Base-by-base conservation (phyloP, 192 early-diverging fungal genomes). In the Entomortierella beljakovae region DNA sequence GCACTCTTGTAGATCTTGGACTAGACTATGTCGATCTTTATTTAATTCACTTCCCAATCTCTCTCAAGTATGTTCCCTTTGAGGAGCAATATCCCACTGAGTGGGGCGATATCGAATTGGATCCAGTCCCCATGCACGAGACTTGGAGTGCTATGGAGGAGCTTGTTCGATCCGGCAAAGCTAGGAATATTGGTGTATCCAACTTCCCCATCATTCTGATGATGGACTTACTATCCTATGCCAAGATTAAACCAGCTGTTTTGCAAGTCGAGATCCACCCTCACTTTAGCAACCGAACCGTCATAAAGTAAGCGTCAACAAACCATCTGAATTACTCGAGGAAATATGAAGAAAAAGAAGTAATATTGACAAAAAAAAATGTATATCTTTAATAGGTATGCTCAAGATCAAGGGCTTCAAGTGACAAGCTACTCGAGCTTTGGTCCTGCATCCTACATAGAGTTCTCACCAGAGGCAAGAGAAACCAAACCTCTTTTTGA, bases 201-300 rank as follows among this genome's bases (percentile, higher is more conserved):
- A 95, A 95, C 83, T 90, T 89, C 46, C 54, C 74, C 55, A 74
- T 84, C 26, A 31, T 66, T 59, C 54, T 84, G 57, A 68, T 91
- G 54, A 79, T 89, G 82, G 83, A 91, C 33, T 40, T 94, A 11
- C 56, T 93, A 28, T 82, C 77, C 0, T 83, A 84, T 56, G 85
- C 86, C 43, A 70, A 80, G 33, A 85, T 92, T 65, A 87, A 85
- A 64, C 94, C 94, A 46, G 86, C 86, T 13, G 90, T 91, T 53
- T 79, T 90, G 55, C 93, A 95, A 83, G 80, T 94, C 32, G 94
- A 95, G 73, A 67, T 90, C 11, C 91, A 92, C 74, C 91, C 91
- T 42, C 94, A 91, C 71, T 83, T 93, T 31, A 90, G 87, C 32
- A 92, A 94, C 61, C 66, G 63, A 16, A 81, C 70, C 2, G 77